phyloP scores from a whole-genome alignment of 2,329 filamentous ascomycete species.

The Coniochaeta sp. region DNA sequence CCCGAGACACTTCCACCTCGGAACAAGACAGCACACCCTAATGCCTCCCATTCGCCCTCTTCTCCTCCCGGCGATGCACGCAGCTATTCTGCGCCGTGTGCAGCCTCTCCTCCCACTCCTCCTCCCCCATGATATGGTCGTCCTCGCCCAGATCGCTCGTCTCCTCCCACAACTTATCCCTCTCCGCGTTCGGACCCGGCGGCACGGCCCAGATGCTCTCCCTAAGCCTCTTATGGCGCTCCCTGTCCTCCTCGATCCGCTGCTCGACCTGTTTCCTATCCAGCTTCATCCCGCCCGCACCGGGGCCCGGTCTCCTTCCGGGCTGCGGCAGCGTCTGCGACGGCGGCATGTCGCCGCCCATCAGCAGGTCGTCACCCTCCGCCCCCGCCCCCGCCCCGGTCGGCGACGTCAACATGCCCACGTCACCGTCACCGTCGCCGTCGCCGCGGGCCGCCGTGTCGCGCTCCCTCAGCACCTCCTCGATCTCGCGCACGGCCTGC shows the following conservation, averaged over 20 bases:
- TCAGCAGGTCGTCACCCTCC: constrained; percentile 20
- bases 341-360: constrained; percentile 32
- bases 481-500: constrained; percentile 71
- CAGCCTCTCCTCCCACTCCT: constrained; percentile 55
- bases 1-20: neutral
- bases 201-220: constrained; percentile 92
- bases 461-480: constrained; percentile 74
- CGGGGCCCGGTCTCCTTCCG: constrained; percentile 15
- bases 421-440: too few relatives aligned
- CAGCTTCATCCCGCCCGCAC: constrained; percentile 33
- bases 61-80: constrained; percentile 20
- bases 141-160: constrained; percentile 82
- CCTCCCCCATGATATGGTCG: constrained; percentile 67
- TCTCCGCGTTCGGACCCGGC: constrained; percentile 59
- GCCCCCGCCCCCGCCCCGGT: neutral
- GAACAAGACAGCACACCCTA: neutral
- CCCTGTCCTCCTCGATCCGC: constrained; percentile 91
- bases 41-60: constrained; percentile 1
- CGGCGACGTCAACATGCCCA: constrained; percentile 38
- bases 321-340: constrained; percentile 31
- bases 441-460: constrained; percentile 58
- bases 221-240: constrained; percentile 83
- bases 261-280: constrained; percentile 92
- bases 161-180: constrained; percentile 79
- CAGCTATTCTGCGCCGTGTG: constrained; percentile 28